These are phyloP conservation scores for Komagataella pastoris DNA, from an alignment of 805 yeast genomes.

Conservation along the genomic window DNA sequence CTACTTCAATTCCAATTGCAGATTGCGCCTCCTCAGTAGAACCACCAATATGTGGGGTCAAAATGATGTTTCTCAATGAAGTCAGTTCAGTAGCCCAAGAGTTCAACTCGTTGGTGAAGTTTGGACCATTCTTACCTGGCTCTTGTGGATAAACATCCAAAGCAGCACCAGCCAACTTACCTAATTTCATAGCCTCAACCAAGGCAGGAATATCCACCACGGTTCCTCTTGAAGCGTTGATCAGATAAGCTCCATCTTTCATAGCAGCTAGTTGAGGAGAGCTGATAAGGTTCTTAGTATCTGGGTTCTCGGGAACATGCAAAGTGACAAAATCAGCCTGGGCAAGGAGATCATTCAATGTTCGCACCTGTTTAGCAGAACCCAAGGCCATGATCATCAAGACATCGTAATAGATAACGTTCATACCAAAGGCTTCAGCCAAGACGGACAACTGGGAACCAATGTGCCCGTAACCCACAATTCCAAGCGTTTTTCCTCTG, in stretches of 20 bases:
- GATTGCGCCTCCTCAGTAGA: conserved; percentile 98
- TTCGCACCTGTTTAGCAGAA: conserved; percentile 83
- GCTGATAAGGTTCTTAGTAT: conserved; percentile 81
- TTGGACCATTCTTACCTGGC: conserved; percentile 93
- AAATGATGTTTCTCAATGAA: conserved; percentile 73
- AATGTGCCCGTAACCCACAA: conserved; percentile 96
- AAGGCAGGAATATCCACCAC: conserved; percentile 94
- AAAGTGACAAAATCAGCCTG: conserved; percentile 81
- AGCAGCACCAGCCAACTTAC: conserved; percentile 95
- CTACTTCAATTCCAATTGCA: conserved; percentile 95
- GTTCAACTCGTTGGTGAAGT: conserved; percentile 64
- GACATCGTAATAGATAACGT: conserved; percentile 86
- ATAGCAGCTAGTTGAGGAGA: conserved; percentile 87
- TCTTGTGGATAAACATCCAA: conserved; percentile 93
- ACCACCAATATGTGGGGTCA: conserved; percentile 98
- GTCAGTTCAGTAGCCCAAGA: conserved; percentile 74
- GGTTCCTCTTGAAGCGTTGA: conserved; percentile 96
- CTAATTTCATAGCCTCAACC: conserved; percentile 80
- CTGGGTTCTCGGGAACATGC: conserved; percentile 92
- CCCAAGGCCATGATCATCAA: conserved; percentile 92
- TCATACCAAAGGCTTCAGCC: conserved; percentile 97
- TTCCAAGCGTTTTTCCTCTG: conserved; percentile 96
- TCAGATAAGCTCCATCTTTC: conserved; percentile 91
- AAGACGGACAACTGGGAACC: conserved; percentile 94
- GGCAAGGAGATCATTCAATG: conserved; percentile 70